These are phyloP conservation scores for Populus tomentosa DNA, from an alignment of 441 rosid species.

Conservation along the genomic window DNA sequence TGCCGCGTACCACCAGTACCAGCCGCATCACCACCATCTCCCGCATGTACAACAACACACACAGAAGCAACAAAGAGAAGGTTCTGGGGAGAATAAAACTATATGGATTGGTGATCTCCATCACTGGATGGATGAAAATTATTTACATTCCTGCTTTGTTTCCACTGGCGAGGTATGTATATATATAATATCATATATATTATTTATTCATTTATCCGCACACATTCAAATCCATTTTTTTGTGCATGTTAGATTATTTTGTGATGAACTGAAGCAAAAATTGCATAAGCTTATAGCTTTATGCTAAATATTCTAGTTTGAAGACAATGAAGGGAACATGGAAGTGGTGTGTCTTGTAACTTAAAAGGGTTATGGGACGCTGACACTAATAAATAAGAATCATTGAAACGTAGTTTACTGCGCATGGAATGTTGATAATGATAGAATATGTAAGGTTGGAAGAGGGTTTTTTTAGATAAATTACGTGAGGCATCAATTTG, in stretches of 20 bases:
- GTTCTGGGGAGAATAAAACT: slow-evolving; percentile 66
- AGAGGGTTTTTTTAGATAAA: neutral
- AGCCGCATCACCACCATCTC: slow-evolving; percentile 26
- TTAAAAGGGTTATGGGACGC: neutral
- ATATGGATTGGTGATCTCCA: slow-evolving; percentile 94
- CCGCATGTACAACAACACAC: slow-evolving; percentile 21
- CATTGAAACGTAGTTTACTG: neutral
- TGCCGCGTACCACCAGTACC: slow-evolving; percentile 36
- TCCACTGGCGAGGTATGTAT: slow-evolving; percentile 66
- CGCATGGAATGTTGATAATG: neutral
- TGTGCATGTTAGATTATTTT: neutral
- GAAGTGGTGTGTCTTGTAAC: neutral
- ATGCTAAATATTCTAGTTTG: neutral
- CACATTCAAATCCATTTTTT: neutral
- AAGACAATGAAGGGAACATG: neutral
- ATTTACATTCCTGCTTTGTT: slow-evolving; percentile 67
- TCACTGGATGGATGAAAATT: slow-evolving; percentile 95
- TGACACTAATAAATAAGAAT: neutral
- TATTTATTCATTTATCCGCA: neutral
- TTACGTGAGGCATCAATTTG: neutral
- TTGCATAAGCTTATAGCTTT: neutral
- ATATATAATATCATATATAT: neutral
- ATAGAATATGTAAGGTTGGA: neutral
- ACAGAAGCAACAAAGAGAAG: slow-evolving; percentile 40
- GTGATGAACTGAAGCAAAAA: neutral